Evolutionary conservation across 2,329 filamentous ascomycete species (phyloP).

Genomic region (Trichoderma koningiopsis): DNA sequence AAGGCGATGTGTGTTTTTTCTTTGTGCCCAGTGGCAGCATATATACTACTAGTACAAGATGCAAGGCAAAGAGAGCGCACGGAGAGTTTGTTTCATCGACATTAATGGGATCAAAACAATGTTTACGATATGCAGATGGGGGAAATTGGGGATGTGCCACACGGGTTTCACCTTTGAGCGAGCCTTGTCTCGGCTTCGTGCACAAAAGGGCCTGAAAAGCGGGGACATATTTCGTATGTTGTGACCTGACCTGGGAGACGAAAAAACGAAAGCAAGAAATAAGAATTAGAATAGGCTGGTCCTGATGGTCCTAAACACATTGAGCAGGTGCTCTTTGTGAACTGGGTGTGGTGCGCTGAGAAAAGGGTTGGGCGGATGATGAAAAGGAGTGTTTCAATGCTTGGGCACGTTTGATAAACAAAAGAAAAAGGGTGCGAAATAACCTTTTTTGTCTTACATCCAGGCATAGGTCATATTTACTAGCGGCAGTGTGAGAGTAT

Average conservation of each 20-base stretch:
- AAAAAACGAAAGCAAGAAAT: neutral
- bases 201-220: slow-evolving; percentile 1
- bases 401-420: neutral
- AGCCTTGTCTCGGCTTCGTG: slow-evolving; percentile 17
- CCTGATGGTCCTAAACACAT: neutral
- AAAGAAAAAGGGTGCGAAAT: neutral
- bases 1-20: neutral
- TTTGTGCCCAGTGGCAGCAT: neutral
- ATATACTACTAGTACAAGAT: neutral
- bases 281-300: neutral
- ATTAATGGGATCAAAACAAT: slow-evolving; percentile 10
- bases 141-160: slow-evolving; percentile 24
- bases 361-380: neutral
- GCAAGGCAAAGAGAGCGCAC: neutral
- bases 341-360: neutral
- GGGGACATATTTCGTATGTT: slow-evolving; percentile 1
- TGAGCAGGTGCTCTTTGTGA: neutral
- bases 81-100: neutral
- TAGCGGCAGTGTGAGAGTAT: neutral
- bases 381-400: neutral
- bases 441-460: neutral
- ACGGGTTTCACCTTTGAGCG: slow-evolving; percentile 17
- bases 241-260: neutral
- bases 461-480: neutral
- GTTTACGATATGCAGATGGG: neutral